These are phyloP conservation scores for Metschnikowia chrysomelidarum DNA, from an alignment of 805 yeast genomes.

Conservation along the genomic window DNA sequence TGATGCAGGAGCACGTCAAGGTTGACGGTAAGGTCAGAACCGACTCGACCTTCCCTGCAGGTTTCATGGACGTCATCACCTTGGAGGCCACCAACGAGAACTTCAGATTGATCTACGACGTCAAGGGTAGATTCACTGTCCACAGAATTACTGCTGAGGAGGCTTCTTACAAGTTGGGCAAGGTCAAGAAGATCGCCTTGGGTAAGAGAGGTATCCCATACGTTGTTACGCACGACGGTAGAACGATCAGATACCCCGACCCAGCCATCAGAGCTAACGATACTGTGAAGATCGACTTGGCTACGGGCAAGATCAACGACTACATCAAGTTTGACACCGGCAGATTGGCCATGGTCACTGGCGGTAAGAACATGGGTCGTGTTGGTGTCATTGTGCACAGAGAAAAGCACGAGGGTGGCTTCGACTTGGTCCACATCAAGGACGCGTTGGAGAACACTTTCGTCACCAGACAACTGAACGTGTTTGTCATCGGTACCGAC, in stretches of 20 bases:
- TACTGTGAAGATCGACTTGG: constrained; percentile 95
- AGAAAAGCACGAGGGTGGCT: constrained; percentile 98
- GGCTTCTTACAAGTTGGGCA: constrained; percentile 96
- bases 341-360: constrained; percentile 88
- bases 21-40: constrained; percentile 99
- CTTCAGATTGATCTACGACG: constrained; percentile 98
- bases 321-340: constrained; percentile 90
- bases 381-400: constrained; percentile 94
- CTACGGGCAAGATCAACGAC: constrained; percentile 90
- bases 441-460: constrained; percentile 92
- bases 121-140: constrained; percentile 98
- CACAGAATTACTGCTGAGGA: constrained; percentile 99
- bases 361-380: constrained; percentile 99
- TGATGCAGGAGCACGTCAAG: constrained; percentile 97
- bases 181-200: constrained; percentile 96
- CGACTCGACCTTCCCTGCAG: constrained; percentile 98
- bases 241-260: constrained; percentile 99
- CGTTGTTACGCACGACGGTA: constrained; percentile 99
- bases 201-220: constrained; percentile 99
- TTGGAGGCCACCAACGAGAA: constrained; percentile 98
- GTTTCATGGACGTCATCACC: constrained; percentile 98
- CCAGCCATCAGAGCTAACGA: constrained; percentile 96
- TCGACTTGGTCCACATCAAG: constrained; percentile 96
- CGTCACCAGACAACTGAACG: constrained; percentile 92
- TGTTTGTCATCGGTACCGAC: constrained; percentile 87